Base-by-base conservation (phyloP, 2,329 filamentous ascomycete genomes). In the Colletotrichum sp. region DNA sequence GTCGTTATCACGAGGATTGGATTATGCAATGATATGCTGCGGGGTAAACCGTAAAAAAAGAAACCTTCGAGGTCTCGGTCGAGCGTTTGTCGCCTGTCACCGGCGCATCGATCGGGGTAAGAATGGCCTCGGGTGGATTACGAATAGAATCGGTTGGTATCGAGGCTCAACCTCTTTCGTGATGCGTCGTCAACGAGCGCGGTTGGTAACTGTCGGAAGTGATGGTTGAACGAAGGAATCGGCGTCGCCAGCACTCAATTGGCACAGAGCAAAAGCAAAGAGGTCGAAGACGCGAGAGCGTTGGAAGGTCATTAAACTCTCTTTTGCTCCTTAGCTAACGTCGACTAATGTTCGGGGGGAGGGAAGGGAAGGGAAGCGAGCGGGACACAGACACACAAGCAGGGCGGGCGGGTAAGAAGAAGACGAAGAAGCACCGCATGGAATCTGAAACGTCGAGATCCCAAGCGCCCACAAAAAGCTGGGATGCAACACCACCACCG, bases 401-500 rank as follows among this genome's bases (percentile, higher is more conserved):
- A 39, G 12, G 21, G 36, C n/a, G 67, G 24, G 24, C 16, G 21
- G n/a, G 49, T 59, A 32, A 55, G 57, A 36, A 18, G 24, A n/a
- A 57, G 44, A 24, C 26, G 49, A 24, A 72, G 55, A n/a, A 39
- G 21, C 52, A 49, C 44, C n/a, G 18, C 44, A 49, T 49, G 44
- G 6, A 28, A 68, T 59, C 69, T 76, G 73, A 76, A 76, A 76
- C 70, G 49, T 59, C 44, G 32, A 44, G 65, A 62, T 64, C 63
- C 39, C 60, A 59, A 60, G 57, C 32, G 64, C 71, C 70, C 74
- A 74, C 71, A 44, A 69, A 60, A 39, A 75, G 71, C 59, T 66
- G 71, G 65, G 72, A 73, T 64, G 73, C 49, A 59, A 73, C 44
- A 72, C 24, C 36, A 36, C 75, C 36, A 67, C 65, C 59, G 71